These are phyloP conservation scores for Citrus reticulata DNA, from an alignment of 345 rosid genomes.

Conservation along the genomic window DNA sequence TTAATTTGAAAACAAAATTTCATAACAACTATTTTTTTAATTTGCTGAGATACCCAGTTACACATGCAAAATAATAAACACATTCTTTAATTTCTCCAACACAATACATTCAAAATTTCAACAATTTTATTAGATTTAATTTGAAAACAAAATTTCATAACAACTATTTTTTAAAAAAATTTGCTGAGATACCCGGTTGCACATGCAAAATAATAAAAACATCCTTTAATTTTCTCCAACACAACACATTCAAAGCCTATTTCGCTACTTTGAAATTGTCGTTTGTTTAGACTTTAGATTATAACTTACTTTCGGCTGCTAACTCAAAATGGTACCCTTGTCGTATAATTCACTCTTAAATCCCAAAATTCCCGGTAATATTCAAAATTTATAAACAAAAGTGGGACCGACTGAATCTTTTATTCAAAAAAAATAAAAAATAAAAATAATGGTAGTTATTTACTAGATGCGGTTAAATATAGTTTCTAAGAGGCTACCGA, in stretches of 20 bases:
- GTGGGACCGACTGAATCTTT: slow-evolving; percentile 13
- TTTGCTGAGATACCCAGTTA: neutral
- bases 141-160: too few species aligned
- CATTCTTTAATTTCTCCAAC: too few species aligned
- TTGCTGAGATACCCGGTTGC: neutral
- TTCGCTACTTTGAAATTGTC: neutral
- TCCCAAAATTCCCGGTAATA: slow-evolving; percentile 8
- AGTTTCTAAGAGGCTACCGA: too few species aligned
- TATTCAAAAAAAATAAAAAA: neutral
- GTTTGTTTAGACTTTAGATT: neutral
- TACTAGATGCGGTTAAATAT: neutral
- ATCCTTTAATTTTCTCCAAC: neutral
- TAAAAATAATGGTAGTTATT: neutral
- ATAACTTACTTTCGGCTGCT: neutral
- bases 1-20: too few species aligned
- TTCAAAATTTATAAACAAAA: neutral
- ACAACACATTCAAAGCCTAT: neutral
- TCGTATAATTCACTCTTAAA: neutral
- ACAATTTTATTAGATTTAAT: too few species aligned
- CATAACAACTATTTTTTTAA: neutral
- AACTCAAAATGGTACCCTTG: neutral
- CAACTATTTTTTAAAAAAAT: neutral
- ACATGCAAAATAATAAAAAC: neutral
- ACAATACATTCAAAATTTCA: too few species aligned
- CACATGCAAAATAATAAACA: neutral